Evolutionary conservation across 176 grass and related monocot species (phyloP), one percentile per base, ranked within the genome.

Genomic region (Ensete glaucum): DNA sequence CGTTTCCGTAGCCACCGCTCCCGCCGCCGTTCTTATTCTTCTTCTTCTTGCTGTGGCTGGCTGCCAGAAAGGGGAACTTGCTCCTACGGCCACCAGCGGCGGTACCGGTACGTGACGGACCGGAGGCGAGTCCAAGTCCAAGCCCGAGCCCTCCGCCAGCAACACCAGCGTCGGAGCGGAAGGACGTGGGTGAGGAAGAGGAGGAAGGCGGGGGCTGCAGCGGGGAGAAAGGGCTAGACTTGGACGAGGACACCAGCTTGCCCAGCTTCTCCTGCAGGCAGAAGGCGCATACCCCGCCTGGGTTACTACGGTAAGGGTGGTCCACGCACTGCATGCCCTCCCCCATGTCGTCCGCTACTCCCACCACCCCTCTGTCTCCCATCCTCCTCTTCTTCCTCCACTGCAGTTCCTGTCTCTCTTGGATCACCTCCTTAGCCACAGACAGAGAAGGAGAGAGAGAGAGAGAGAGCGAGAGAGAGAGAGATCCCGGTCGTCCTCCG

Each of bases 201-300:
- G 87, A 77, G 59, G 73, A 52, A 9, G 74, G 89, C 65, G 88
- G 84, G 23, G 84, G 83, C 21, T 80, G 85, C 52, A 83, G 88
- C 48, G 85, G 83, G 79, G 87, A 88, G 66, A 92, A 92, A 7
- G 78, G 85, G 76, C 85, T 84, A 76, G 92, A 88, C 78, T 96
- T 96, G 75, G 89, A 89, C 8, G 92, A 96, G 1, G 89, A 90
- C 1, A 96, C 92, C 16, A 96, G 82, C 87, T 88, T 90, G 62
- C 92, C 92, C 11, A 96, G 89, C 87, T 96, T 96, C 85, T 96
- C 92, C 80, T 96, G 92, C 58, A 96, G 87, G 71, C 92, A 96
- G 73, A 96, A 92, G 60, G 89, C 89, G 80, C 92, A 96, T 80
- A 96, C 92, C 80, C 89, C 92, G 1, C 88, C 89, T 0, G 88